These are phyloP conservation scores for Russula abietina DNA, from an alignment of 768 basidiomycete genomes.

Conservation along the genomic window DNA sequence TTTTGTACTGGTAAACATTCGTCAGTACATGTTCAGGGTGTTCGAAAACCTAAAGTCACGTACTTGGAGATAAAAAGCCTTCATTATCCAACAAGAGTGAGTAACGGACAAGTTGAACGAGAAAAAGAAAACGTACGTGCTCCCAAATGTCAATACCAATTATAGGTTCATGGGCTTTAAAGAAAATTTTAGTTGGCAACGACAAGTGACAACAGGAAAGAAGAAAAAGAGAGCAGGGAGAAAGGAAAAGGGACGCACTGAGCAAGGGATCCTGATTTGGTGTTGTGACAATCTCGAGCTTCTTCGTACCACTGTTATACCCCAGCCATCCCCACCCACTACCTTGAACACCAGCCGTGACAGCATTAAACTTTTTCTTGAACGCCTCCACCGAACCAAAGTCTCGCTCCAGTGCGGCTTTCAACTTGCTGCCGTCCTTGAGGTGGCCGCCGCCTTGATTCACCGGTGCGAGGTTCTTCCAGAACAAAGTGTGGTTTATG, in stretches of 20 bases:
- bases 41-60: background rate
- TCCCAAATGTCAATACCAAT: conserved; percentile 98
- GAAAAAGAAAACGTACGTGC: conserved; percentile 42
- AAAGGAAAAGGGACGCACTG: conserved; percentile 33
- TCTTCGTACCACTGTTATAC: conserved; percentile 56
- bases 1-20: conserved; percentile 56
- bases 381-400: conserved; percentile 85
- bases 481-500: conserved; percentile 95
- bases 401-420: conserved; percentile 66
- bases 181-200: conserved; percentile 3
- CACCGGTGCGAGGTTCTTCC: conserved; percentile 90
- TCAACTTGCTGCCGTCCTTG: conserved; percentile 59
- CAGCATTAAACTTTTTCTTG: conserved; percentile 81
- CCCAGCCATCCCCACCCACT: conserved; percentile 99
- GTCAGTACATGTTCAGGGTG: background rate
- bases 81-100: conserved; percentile 35
- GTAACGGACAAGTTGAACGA: conserved; percentile 43
- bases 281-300: conserved; percentile 88
- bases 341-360: conserved; percentile 89
- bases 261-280: conserved; percentile 92
- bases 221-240: background rate
- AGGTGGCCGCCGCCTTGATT: conserved; percentile 59
- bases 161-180: conserved; percentile 80
- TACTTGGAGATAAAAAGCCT: conserved; percentile 23
- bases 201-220: background rate